Percentiles rank a stretch among this genome's conserved stretches.
Conservation (phyloP, 2,329 filamentous ascomycete genomes). For the Arthrobotrys entomopaga region DNA sequence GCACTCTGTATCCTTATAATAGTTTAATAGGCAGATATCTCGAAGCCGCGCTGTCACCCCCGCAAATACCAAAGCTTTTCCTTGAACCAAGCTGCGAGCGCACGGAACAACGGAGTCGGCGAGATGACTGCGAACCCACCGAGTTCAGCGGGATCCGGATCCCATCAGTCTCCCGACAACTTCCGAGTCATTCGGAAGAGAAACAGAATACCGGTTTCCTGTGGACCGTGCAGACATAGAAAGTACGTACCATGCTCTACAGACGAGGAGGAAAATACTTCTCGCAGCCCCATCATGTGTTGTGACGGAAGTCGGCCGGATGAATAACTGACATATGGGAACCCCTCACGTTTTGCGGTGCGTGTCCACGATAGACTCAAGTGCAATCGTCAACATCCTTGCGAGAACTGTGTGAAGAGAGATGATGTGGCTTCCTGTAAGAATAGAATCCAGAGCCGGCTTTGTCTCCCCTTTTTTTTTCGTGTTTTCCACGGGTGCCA, state of each 20-base stretch:
- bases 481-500: too few relatives aligned
- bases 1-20: neutral
- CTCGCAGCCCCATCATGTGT: constrained; percentile 20
- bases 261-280: too few relatives aligned
- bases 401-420: constrained; percentile 92
- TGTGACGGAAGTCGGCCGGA: constrained; percentile 4
- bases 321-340: constrained; percentile 16
- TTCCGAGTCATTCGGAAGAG: constrained; percentile 59
- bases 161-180: constrained; percentile 53
- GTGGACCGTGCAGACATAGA: constrained; percentile 58
- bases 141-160: constrained; percentile 36
- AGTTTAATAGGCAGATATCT: neutral
- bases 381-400: constrained; percentile 90
- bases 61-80: constrained; percentile 4
- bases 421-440: constrained; percentile 82
- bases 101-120: constrained; percentile 11
- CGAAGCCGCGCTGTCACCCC: constrained; percentile 3
- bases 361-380: constrained; percentile 71
- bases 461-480: neutral
- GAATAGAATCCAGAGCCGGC: constrained; percentile 11
- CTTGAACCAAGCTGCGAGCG: neutral
- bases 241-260: constrained; percentile 55
- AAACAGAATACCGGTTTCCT: constrained; percentile 59
- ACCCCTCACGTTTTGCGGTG: neutral
- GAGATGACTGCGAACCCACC: constrained; percentile 53